These are phyloP conservation scores for Pseudocercospora pini-densiflorae DNA, from an alignment of 2,329 filamentous ascomycete genomes.

Conservation along the genomic window DNA sequence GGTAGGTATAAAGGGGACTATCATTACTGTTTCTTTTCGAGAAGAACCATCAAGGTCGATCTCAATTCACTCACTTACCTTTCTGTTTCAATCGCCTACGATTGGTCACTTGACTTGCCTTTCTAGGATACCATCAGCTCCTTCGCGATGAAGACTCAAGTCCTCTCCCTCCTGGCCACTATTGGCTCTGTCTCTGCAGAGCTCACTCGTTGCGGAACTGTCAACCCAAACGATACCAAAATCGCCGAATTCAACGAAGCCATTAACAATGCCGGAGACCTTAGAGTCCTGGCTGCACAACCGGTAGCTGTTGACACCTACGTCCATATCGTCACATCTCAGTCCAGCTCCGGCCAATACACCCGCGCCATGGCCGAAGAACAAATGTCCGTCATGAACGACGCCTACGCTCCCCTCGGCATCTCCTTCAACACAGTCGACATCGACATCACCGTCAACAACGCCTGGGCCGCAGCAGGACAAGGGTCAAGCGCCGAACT, in stretches of 20 bases:
- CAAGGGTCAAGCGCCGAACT: conserved; percentile 43
- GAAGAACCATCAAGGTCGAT: conserved; percentile 16
- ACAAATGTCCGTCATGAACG: conserved; percentile 19
- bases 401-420: conserved; percentile 47
- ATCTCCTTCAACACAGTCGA: conserved; percentile 51
- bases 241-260: conserved; percentile 27
- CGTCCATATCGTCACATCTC: conserved; percentile 49
- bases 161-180: conserved; percentile 17
- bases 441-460: conserved; percentile 56
- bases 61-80: conserved; percentile 15
- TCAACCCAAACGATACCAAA: conserved; percentile 22
- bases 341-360: conserved; percentile 39
- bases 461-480: conserved; percentile 56
- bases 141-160: conserved; percentile 22
- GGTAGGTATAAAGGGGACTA: conserved; percentile 18
- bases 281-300: conserved; percentile 10
- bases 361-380: conserved; percentile 43
- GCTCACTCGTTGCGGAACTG: conserved; percentile 27
- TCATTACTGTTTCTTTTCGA: background rate
- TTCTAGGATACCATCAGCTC: background rate
- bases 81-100: background rate
- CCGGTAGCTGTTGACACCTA: conserved; percentile 33
- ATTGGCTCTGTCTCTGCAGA: conserved; percentile 24
- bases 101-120: background rate
- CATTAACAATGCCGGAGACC: conserved; percentile 17